These are phyloP conservation scores for Podaxis sp. DNA, from an alignment of 768 basidiomycete genomes.

Conservation along the genomic window DNA sequence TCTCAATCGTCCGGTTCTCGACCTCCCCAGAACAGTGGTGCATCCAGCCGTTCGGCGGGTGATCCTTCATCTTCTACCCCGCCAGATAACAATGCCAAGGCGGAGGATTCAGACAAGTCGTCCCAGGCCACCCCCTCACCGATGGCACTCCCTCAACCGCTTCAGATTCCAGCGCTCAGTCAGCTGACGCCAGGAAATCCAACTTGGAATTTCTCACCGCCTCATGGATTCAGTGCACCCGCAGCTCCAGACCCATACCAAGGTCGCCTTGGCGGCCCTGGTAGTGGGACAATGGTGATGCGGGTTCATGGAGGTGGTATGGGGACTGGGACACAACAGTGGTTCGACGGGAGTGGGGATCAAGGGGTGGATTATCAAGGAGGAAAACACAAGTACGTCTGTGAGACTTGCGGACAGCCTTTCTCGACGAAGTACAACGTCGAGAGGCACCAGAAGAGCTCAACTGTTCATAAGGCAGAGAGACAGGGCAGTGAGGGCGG, in stretches of 20 bases:
- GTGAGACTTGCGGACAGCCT: constrained; percentile 9
- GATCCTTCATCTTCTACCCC: background rate
- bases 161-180: background rate
- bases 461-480: constrained; percentile 15
- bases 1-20: background rate
- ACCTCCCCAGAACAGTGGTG: background rate
- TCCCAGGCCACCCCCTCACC: background rate
- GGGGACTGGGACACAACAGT: background rate
- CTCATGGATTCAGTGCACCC: background rate
- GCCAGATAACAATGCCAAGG: background rate
- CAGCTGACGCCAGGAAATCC: background rate
- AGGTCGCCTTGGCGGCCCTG: background rate
- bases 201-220: background rate
- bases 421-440: constrained; percentile 22
- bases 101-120: background rate
- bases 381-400: background rate
- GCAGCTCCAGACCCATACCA: background rate
- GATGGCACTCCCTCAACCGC: background rate
- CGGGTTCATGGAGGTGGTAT: background rate
- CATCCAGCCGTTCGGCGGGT: background rate
- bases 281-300: background rate
- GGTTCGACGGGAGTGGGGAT: background rate
- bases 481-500: background rate
- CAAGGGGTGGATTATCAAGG: background rate
- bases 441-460: constrained; percentile 16